Conservation (phyloP, 169 alveolate genomes). For the Cyclospora cayetanensis region DNA sequence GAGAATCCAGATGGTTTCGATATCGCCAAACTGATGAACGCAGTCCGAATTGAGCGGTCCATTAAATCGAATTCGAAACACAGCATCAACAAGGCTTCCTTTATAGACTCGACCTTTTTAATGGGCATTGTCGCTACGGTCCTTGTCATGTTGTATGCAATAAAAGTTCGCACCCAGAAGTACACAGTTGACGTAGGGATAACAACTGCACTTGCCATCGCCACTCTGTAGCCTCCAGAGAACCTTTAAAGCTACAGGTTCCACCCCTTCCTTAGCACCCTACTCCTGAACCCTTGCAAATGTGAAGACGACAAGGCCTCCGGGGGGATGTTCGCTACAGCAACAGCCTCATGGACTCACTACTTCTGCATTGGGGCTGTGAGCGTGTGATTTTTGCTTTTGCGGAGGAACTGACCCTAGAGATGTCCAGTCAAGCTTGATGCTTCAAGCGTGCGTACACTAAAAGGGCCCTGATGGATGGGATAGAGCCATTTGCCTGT, state of each 20-base stretch:
- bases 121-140: not conserved
- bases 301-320: too few relatives aligned
- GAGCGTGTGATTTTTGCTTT: not conserved
- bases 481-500: not conserved
- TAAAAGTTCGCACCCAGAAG: not conserved
- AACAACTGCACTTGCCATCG: not conserved
- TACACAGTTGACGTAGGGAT: not conserved
- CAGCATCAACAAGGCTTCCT: not conserved
- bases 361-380: not conserved
- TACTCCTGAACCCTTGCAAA: too few relatives aligned
- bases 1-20: too few relatives aligned
- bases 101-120: not conserved
- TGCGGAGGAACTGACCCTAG: slow-evolving; percentile 2
- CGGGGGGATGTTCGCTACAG: too few relatives aligned
- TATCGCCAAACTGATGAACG: too few relatives aligned
- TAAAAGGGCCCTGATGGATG: not conserved
- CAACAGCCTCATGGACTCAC: not conserved
- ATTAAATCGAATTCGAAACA: too few relatives aligned
- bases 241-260: too few relatives aligned
- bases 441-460: slow-evolving; percentile 12
- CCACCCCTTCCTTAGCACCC: too few relatives aligned
- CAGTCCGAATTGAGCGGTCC: too few relatives aligned
- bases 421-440: slow-evolving; percentile 30
- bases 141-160: not conserved
- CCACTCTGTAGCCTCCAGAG: not conserved